These are phyloP conservation scores for Botrytis paeoniae DNA, from an alignment of 2,329 filamentous ascomycete genomes.

Conservation along the genomic window DNA sequence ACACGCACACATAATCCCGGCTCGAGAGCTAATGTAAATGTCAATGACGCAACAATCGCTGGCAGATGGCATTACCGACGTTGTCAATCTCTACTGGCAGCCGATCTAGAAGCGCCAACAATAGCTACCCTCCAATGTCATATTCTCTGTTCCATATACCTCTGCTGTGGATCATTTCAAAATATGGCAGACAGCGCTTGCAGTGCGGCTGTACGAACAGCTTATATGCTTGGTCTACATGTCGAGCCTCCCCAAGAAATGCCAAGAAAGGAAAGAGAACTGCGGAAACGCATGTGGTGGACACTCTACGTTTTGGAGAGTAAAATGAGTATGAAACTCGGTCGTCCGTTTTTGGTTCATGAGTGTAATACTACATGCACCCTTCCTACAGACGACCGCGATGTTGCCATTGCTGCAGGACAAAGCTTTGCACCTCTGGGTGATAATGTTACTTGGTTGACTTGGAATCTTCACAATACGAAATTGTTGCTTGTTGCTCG, in stretches of 20 bases:
- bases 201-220: slow-evolving; percentile 40
- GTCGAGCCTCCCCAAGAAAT: slow-evolving; percentile 40
- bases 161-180: slow-evolving; percentile 41
- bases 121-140: slow-evolving; percentile 44
- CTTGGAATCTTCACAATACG: slow-evolving; percentile 34
- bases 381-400: slow-evolving; percentile 38
- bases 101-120: slow-evolving; percentile 41
- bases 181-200: slow-evolving; percentile 41
- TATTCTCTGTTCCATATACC: slow-evolving; percentile 41
- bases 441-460: slow-evolving; percentile 38
- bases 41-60: slow-evolving; percentile 38
- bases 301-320: slow-evolving; percentile 44
- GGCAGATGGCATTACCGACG: slow-evolving; percentile 43
- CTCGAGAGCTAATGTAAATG: slow-evolving; percentile 26
- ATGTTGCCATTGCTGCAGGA: slow-evolving; percentile 31
- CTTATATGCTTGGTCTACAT: slow-evolving; percentile 43
- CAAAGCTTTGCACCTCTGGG: slow-evolving; percentile 36
- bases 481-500: slow-evolving; percentile 37
- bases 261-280: slow-evolving; percentile 37
- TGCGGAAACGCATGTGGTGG: slow-evolving; percentile 49
- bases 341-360: slow-evolving; percentile 38
- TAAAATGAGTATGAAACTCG: slow-evolving; percentile 41
- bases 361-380: slow-evolving; percentile 34
- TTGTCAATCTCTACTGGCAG: slow-evolving; percentile 40
- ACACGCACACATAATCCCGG: slow-evolving; percentile 14